Base-by-base conservation (phyloP, 2,329 filamentous ascomycete genomes). In the Cordyceps fumosorosea region DNA sequence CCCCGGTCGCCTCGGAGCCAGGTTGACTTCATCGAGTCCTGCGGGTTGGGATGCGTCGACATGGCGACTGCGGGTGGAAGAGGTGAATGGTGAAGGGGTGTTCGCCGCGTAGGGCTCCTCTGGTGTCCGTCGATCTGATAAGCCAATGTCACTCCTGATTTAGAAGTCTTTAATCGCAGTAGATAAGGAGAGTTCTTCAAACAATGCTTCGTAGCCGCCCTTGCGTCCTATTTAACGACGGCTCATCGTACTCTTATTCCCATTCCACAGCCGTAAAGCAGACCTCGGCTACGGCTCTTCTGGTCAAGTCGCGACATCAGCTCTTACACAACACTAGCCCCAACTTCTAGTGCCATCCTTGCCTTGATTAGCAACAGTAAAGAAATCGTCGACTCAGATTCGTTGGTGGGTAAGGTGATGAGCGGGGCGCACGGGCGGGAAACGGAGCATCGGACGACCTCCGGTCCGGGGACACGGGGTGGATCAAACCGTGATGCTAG, bases 21-120 rank as follows among this genome's bases (percentile, higher is more conserved):
- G 26, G 72, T 74, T 22, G 72, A 74, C 67, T 73, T 73, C 70
- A 74, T 74, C 51, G 70, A 73, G 66, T 74, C 71, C 50, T 69
- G 70, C 12, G 60, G 45, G 34, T 53, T 56, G 44, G 18, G 7
- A 2, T 37, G 47, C 14, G 7, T 60, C n/a, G 60, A 20, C 60
- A 62, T 62, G 40, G 42, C 48, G 24, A 48, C 45, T 20, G 45
- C 16, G 7, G 16, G 37, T 42, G 12, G 7, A 14, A 18, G 11
- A 16, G 37, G 12, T 42, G 37, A 4, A 10, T 42, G 37, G 10
- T 8, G 37, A 42, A 10, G 10, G 11, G 37, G 16, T n/a, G n/a
- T n/a, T n/a, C n/a, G n/a, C n/a, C n/a, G 37, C 37, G 29, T 42
- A 42, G 37, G 12, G 11, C 4, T 42, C 3, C 4, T 42, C 3